Percentiles rank a stretch among this genome's conserved stretches.
These are phyloP conservation scores for Scheffersomyces lignosus DNA, from an alignment of 805 yeast genomes.

Conservation along the genomic window DNA sequence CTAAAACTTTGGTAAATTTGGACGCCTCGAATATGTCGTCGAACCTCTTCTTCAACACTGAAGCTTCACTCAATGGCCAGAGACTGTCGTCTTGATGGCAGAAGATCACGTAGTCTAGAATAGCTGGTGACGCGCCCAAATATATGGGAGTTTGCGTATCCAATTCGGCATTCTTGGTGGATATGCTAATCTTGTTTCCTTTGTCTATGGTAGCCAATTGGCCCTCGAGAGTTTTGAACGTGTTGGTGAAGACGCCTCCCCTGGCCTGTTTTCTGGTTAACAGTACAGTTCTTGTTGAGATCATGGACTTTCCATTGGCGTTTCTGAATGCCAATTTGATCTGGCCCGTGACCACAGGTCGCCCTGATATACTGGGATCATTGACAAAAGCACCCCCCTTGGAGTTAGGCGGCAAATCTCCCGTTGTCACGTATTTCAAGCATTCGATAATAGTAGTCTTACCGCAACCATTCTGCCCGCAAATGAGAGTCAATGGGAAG, in stretches of 20 bases:
- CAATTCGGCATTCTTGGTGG: conserved; percentile 80
- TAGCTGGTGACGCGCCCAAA: conserved; percentile 85
- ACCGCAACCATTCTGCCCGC: conserved; percentile 96
- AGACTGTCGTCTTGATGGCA: conserved; percentile 97
- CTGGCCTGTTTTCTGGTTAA: conserved; percentile 54
- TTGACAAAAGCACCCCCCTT: conserved; percentile 96
- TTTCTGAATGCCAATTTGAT: conserved; percentile 83
- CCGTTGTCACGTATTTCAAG: conserved; percentile 90
- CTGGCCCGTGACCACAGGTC: conserved; percentile 81
- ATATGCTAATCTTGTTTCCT: conserved; percentile 71
- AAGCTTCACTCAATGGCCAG: conserved; percentile 96
- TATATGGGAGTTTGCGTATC: conserved; percentile 74
- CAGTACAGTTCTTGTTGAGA: conserved; percentile 83
- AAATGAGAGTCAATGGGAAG: conserved; percentile 86
- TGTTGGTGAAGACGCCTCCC: conserved; percentile 33
- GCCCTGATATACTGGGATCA: conserved; percentile 81
- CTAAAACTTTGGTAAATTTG: conserved; percentile 88
- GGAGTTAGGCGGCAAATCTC: conserved; percentile 92
- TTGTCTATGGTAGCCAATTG: conserved; percentile 66
- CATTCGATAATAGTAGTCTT: conserved; percentile 96
- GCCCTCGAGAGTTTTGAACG: conserved; percentile 91
- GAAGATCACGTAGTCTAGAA: conserved; percentile 88
- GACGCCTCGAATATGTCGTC: conserved; percentile 97
- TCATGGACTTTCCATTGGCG: conserved; percentile 73
- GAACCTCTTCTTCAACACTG: conserved; percentile 83